Evolutionary conservation across 2,329 filamentous ascomycete genomes (phyloP).

Genomic region (Trichoderma simmonsii): DNA sequence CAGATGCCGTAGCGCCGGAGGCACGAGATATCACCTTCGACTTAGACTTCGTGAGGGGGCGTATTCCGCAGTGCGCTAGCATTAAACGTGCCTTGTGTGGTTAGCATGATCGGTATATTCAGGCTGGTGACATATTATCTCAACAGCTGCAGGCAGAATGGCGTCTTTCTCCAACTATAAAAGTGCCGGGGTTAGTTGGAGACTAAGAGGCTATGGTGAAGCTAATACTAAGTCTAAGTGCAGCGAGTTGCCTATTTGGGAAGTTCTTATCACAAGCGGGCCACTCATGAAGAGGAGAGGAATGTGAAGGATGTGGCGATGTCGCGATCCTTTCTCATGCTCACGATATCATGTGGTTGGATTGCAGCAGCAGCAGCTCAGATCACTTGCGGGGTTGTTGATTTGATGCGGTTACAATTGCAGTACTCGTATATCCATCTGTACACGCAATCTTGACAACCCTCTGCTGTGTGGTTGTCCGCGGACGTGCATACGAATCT

Average conservation of each 20-base stretch:
- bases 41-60: neutral
- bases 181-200: neutral
- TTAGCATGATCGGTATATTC: neutral
- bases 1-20: neutral
- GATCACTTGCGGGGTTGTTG: neutral
- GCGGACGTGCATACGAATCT: neutral
- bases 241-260: neutral
- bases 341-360: neutral
- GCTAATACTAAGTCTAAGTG: neutral
- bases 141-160: neutral
- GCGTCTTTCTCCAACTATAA: neutral
- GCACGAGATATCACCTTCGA: neutral
- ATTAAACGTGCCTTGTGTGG: neutral
- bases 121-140: neutral
- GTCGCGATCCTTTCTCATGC: neutral
- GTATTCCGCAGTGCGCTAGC: neutral
- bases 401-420: too few relatives aligned
- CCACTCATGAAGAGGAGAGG: neutral
- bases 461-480: too few relatives aligned
- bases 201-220: too few relatives aligned
- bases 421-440: too few relatives aligned
- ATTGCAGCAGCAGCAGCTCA: neutral
- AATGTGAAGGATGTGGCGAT: neutral
- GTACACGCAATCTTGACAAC: too few relatives aligned
- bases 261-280: neutral